Evolutionary conservation across 352 stramenopile species (phyloP), one percentile per base, ranked within the genome.

Genomic region (Thalassiosira hispida): DNA sequence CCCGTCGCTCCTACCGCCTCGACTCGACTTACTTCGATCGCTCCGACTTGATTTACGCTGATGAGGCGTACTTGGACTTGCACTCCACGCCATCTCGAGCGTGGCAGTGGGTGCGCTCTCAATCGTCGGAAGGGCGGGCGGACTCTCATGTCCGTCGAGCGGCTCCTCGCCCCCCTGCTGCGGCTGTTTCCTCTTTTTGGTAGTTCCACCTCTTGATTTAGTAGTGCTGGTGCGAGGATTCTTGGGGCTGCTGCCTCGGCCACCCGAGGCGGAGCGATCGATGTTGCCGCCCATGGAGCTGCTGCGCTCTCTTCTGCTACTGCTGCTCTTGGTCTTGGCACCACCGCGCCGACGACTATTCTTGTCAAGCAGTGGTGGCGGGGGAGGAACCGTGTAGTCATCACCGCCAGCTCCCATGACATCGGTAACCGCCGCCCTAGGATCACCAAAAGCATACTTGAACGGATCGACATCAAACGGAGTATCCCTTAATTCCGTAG

Each of bases 101-200:
- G 14, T 51, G 1, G n/a, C 23, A 33, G 25, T 61, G n/a, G 65
- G 65, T 25, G 52, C 65, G 38, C 65, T 66, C 25, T 61, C 65
- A 20, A 74, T 66, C 35, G 55, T 74, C 9, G 35, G 52, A 27
- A 74, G 27, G n/a, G 65, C 52, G 22, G 65, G 65, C 27, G 65
- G 65, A 66, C 65, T 74, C 0, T 52, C 1, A 47, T 47, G 38
- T 47, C 38, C 38, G 11, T 47, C 38, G 38, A 47, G 38, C n/a
- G 38, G 38, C 11, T 47, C n/a, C n/a, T n/a, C n/a, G n/a, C n/a
- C n/a, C n/a, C n/a, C 38, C n/a, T 47, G 38, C 38, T 47, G 38
- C n/a, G 7, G 4, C n/a, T 25, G 14, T 51, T 42, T 56, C 25
- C 40, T 14, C 23, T 62, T 62, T 22, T 62, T 62, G 29, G 3